Conservation (phyloP, 2,329 filamentous ascomycete species). For the Monilinia fructigena region DNA sequence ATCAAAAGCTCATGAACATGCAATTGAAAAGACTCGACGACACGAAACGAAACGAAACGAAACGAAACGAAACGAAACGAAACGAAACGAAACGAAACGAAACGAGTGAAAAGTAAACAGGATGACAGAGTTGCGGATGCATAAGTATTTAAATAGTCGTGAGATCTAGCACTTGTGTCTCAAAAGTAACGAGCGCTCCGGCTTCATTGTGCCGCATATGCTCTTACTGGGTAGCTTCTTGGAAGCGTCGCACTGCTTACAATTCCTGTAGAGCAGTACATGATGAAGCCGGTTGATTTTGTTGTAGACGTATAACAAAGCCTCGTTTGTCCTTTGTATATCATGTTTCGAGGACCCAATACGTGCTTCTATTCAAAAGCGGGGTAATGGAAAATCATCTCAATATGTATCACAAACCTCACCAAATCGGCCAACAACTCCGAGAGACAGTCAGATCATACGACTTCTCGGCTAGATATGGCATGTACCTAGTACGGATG, state of each 20-base stretch:
- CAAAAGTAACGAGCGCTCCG: neutral
- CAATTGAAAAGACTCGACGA: neutral
- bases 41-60: neutral
- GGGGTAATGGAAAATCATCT: neutral
- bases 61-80: too few species aligned
- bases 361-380: neutral
- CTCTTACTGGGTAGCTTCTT: neutral
- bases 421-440: neutral
- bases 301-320: neutral
- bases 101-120: neutral
- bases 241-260: neutral
- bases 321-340: conserved; percentile 2
- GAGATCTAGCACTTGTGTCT: neutral
- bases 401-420: neutral
- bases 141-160: neutral
- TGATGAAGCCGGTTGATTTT: neutral
- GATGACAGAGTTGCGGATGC: neutral
- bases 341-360: neutral
- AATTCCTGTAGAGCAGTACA: neutral
- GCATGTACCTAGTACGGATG: neutral
- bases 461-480: neutral
- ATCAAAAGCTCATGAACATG: conserved; percentile 8
- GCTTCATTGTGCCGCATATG: neutral
- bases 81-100: neutral
- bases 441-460: neutral